Evolutionary conservation across 768 basidiomycete species (phyloP).

Genomic region (Leucosporidium creatinivorum): DNA sequence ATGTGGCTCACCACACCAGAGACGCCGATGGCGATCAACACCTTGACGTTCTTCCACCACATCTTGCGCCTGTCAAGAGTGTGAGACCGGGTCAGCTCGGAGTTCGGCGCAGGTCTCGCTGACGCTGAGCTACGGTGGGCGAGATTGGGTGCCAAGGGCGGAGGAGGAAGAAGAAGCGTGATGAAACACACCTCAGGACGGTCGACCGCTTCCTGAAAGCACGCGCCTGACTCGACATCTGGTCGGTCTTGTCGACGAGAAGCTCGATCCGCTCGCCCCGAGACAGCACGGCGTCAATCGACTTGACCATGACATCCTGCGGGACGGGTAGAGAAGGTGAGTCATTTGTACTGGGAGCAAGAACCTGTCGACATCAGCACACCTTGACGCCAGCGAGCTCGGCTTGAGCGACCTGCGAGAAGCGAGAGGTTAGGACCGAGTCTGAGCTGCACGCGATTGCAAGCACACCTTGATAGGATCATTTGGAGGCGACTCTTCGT

Average conservation of each 20-base stretch:
- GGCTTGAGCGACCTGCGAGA: not conserved
- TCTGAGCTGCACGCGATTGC: no score
- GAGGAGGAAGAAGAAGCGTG: not conserved
- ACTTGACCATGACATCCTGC: slow-evolving; percentile 57
- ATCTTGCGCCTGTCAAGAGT: slow-evolving; percentile 38
- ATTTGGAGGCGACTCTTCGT: slow-evolving; percentile 71
- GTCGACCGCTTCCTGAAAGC: slow-evolving; percentile 54
- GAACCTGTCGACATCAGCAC: not conserved
- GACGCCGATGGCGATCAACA: slow-evolving; percentile 38
- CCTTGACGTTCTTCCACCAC: slow-evolving; percentile 46
- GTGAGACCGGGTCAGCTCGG: not conserved
- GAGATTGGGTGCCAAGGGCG: no score
- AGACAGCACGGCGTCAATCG: slow-evolving; percentile 64
- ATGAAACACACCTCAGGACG: slow-evolving; percentile 11
- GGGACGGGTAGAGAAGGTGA: no score
- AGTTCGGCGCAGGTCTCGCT: no score
- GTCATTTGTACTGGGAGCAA: not conserved
- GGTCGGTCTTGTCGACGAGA: slow-evolving; percentile 85
- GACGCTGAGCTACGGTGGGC: not conserved
- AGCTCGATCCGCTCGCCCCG: slow-evolving; percentile 93
- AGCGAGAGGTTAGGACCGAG: not conserved
- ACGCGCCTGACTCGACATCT: slow-evolving; percentile 85
- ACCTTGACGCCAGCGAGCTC: not conserved
- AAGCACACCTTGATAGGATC: slow-evolving; percentile 69
- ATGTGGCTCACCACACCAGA: slow-evolving; percentile 50